Percentiles rank a stretch among this genome's conserved stretches.
Evolutionary conservation across 305 asterid genomes (phyloP).

Genomic region (Fraxinus nigra): DNA sequence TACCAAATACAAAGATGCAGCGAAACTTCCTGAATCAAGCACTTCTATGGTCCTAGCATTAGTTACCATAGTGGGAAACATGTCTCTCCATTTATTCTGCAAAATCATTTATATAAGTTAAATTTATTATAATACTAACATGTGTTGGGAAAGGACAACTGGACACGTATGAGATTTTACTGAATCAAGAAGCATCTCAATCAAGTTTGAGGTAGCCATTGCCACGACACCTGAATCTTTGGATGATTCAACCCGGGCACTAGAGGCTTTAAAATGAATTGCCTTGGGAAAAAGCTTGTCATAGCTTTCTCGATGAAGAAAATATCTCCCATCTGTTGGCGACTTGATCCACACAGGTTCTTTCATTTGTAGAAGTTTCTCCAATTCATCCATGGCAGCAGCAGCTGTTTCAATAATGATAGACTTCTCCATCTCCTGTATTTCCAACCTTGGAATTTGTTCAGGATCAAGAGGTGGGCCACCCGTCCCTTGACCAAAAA

Average conservation of each 20-base stretch:
- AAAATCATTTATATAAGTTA: constrained; percentile 9
- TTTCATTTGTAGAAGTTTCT: constrained; percentile 45
- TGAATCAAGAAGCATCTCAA: constrained; percentile 54
- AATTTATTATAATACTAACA: background rate
- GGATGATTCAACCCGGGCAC: constrained; percentile 64
- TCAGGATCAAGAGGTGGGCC: constrained; percentile 18
- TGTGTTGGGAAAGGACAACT: background rate
- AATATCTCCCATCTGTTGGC: constrained; percentile 37
- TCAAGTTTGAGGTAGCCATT: constrained; percentile 43
- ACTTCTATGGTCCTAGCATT: constrained; percentile 48
- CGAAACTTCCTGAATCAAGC: constrained; percentile 40
- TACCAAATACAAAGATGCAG: constrained; percentile 61
- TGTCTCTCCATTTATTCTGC: constrained; percentile 61
- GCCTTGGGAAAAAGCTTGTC: constrained; percentile 47
- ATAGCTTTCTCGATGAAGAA: constrained; percentile 47
- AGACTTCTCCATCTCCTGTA: constrained; percentile 37
- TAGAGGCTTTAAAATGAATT: constrained; percentile 33
- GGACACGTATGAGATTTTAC: constrained; percentile 28
- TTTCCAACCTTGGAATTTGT: constrained; percentile 20
- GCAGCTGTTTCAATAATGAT: constrained; percentile 34
- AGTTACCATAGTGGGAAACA: constrained; percentile 55
- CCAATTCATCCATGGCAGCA: constrained; percentile 53
- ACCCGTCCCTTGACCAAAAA: constrained; percentile 23
- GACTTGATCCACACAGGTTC: constrained; percentile 64
- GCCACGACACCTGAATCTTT: constrained; percentile 56